A percentile compares a stretch with the other conserved stretches of the same genome.
phyloP scores from a whole-genome alignment of 305 asterid genomes.

The Fraxinus paxiana region DNA sequence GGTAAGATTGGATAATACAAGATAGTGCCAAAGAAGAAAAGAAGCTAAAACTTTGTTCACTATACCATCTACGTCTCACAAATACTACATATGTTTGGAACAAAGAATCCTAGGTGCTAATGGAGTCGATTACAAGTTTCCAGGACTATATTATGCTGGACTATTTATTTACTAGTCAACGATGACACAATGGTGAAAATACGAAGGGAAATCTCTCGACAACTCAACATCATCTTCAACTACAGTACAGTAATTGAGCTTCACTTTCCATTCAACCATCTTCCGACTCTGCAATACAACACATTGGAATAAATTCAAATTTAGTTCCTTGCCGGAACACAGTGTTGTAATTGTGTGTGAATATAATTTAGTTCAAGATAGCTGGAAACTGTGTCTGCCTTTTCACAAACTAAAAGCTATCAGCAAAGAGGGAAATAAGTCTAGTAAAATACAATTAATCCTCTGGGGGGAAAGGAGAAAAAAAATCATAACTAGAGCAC shows the following conservation, averaged over 20 bases:
- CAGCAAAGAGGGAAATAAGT: not conserved
- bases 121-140: not conserved
- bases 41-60: not conserved
- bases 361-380: not conserved
- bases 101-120: not conserved
- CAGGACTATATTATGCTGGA: not conserved
- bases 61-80: not conserved
- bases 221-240: not conserved
- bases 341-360: not conserved
- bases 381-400: not conserved
- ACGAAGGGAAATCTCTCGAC: not conserved
- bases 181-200: not conserved
- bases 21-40: not conserved
- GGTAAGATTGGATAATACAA: not conserved
- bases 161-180: not conserved
- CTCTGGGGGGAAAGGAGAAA: not conserved
- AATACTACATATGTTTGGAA: not conserved
- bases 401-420: conserved; percentile 2
- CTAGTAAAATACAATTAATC: not conserved
- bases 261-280: conserved; percentile 37
- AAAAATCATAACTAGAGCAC: conserved; percentile 9
- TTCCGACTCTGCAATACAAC: conserved; percentile 50
- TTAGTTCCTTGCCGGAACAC: not conserved
- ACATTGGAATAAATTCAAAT: not conserved
- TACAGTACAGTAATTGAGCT: not conserved